phyloP scores from a whole-genome alignment of 495 filamentous ascomycete genomes.

The Lophiostoma macrostomum region DNA sequence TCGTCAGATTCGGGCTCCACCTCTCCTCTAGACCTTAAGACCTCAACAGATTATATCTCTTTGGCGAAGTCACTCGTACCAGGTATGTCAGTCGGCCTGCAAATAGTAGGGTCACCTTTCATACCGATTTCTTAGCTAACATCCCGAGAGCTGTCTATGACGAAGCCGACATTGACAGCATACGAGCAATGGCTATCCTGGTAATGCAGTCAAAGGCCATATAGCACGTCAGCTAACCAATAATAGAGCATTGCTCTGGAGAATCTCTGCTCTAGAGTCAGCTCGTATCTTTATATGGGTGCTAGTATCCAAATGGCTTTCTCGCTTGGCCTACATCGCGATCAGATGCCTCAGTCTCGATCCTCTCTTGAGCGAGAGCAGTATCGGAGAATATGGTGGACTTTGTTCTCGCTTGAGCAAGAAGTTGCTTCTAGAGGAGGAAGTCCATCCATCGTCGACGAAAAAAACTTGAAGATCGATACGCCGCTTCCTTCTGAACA shows the following conservation, averaged over 20 bases:
- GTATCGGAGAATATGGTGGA: conserved; percentile 31
- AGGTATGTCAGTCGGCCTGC: no score
- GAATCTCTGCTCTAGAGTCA: conserved; percentile 35
- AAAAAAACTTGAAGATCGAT: conserved; percentile 16
- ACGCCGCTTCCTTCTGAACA: conserved; percentile 29
- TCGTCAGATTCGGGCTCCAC: not conserved
- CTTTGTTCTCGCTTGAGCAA: conserved; percentile 25
- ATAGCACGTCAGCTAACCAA: not conserved
- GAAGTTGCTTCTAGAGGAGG: conserved; percentile 28
- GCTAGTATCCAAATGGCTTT: conserved; percentile 38
- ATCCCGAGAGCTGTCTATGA: no score
- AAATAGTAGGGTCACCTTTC: no score
- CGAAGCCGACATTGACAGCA: conserved; percentile 39
- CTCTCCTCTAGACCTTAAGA: conserved; percentile 16
- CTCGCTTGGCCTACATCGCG: conserved; percentile 37
- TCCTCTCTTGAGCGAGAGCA: conserved; percentile 31
- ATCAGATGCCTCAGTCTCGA: conserved; percentile 31
- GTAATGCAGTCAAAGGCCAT: conserved; percentile 7
- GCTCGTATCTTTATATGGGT: conserved; percentile 38
- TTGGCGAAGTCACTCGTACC: conserved; percentile 37
- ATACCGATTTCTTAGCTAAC: no score
- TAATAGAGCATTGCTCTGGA: conserved; percentile 34
- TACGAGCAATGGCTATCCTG: conserved; percentile 34
- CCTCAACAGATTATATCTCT: conserved; percentile 32
- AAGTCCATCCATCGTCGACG: conserved; percentile 24